Evolutionary conservation across 257 asterid genomes (phyloP).

Genomic region (Ophiorrhiza pumila): DNA sequence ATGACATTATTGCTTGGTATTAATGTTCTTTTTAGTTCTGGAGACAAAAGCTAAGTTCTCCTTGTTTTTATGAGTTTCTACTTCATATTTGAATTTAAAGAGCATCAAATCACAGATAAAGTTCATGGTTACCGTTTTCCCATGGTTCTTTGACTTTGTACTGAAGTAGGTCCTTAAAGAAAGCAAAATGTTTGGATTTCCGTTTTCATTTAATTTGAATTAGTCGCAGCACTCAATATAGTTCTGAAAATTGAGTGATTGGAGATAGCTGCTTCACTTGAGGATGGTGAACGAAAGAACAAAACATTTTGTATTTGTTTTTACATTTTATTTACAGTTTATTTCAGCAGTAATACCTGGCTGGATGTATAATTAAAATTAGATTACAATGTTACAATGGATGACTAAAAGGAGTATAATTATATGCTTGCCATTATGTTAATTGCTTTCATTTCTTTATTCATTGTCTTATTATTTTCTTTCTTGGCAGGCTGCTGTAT

Average conservation of each 20-base stretch:
- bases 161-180: not conserved
- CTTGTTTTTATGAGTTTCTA: not conserved
- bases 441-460: conserved; percentile 2
- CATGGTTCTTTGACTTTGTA: not conserved
- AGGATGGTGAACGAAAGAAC: not conserved
- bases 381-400: not conserved
- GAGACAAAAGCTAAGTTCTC: not conserved
- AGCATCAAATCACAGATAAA: not conserved
- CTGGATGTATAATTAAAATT: not conserved
- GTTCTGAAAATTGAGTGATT: not conserved
- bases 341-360: not conserved
- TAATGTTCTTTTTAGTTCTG: not conserved
- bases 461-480: conserved; percentile 9
- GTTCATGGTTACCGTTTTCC: not conserved
- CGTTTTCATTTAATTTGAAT: not conserved
- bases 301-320: not conserved
- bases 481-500: conserved; percentile 79
- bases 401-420: not conserved
- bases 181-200: not conserved
- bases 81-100: no score
- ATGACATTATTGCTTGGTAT: not conserved
- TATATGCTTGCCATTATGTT: not conserved
- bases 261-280: not conserved
- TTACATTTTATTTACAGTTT: not conserved
- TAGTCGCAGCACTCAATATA: not conserved